Evolutionary conservation across 805 yeast species (phyloP), one percentile per base, ranked within the genome.

Genomic region (Debaryomyces tyrocola): DNA sequence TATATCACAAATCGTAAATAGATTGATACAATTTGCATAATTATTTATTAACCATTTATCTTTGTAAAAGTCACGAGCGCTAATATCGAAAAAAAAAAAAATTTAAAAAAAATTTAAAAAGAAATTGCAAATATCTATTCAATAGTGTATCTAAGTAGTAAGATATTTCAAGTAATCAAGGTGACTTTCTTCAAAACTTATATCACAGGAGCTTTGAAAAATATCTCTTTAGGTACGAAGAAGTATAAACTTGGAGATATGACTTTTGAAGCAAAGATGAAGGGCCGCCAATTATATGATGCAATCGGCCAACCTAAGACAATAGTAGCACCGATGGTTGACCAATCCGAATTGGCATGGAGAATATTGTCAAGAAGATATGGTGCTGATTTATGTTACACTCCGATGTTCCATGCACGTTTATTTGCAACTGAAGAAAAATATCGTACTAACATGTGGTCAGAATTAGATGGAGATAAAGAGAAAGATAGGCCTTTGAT

Each of bases 261-360:
- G 33, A 58, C 56, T 56, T 48, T 57, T 4, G 49, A 45, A n/a
- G 49, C 46, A 33, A 66, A 65, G 44, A 44, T 55, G 17, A 34
- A 45, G 14, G 97, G 97, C 1, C 74, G 95, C 49, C 82, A 78
- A 40, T 76, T 94, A 1, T 92, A 70, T 62, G 77, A 87, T 37
- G 66, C 78, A 11, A 71, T 92, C 12, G 94, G 94, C 0, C 58
- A 68, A 18, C 99, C 99, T 2, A 79, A 74, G 41, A 88, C 86
- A 52, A 84, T 94, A 20, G 94, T 94, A 17, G 99, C 98, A 3
- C 99, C 99, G 1, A 92, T 94, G 97, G 99, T 94, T 15, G 99
- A 94, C 64, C 97, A 90, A 55, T 84, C 92, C 3, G 99, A 94
- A 60, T 75, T 94, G 15, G 98, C 96, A 1, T 94, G 98, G 98